These are phyloP conservation scores for Citrus medica DNA, from an alignment of 345 rosid genomes.

Conservation along the genomic window DNA sequence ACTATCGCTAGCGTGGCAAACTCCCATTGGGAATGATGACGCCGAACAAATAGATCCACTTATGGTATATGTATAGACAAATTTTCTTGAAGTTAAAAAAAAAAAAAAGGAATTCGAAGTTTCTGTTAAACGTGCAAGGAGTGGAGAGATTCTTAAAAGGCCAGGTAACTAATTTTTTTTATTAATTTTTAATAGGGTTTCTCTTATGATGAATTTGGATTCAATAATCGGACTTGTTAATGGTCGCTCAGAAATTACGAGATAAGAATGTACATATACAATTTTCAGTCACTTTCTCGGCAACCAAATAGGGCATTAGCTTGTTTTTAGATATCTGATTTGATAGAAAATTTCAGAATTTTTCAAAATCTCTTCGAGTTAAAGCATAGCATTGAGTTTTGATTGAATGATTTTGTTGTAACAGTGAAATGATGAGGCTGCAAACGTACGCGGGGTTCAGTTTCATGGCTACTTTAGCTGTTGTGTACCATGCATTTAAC, in stretches of 20 bases:
- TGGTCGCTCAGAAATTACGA: not conserved
- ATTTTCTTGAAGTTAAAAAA: not conserved
- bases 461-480: constrained; percentile 49
- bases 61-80: not conserved
- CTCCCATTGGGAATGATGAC: not conserved
- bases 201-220: not conserved
- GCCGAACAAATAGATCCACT: not conserved
- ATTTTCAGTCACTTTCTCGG: not conserved
- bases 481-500: constrained; percentile 77
- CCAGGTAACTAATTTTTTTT: not conserved
- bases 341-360: not conserved
- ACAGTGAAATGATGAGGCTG: constrained; percentile 63
- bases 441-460: constrained; percentile 70
- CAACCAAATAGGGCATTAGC: not conserved
- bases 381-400: not conserved
- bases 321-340: not conserved
- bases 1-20: not conserved
- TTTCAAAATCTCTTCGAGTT: not conserved
- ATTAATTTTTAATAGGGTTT: not conserved
- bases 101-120: not conserved
- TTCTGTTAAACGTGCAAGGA: not conserved
- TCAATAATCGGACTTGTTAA: not conserved
- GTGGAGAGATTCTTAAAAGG: not conserved
- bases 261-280: not conserved
- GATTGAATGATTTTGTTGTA: constrained; percentile 4